Conservation (phyloP, 345 rosid species). For the Gossypium turneri region DNA sequence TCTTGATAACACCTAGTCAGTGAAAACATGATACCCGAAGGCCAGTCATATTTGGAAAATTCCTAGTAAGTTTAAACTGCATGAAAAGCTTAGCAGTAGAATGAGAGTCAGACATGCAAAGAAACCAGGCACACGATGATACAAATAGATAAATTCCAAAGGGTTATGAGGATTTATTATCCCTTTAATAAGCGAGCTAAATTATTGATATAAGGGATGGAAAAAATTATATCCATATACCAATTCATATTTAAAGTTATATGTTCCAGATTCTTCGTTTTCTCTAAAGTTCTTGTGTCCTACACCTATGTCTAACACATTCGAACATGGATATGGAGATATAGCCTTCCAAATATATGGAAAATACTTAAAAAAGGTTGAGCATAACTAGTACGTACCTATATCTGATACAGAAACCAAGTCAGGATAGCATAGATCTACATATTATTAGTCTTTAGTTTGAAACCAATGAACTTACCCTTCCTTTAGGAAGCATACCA, state of each 20-base stretch:
- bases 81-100: background rate
- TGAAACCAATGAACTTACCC: conserved; percentile 48
- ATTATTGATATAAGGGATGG: background rate
- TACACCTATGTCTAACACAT: background rate
- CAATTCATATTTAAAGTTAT: background rate
- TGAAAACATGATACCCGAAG: background rate
- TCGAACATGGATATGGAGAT: background rate
- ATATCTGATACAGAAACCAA: background rate
- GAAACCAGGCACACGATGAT: background rate
- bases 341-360: background rate
- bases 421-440: background rate
- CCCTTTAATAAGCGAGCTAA: background rate
- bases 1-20: background rate
- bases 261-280: background rate
- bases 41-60: background rate
- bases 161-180: background rate
- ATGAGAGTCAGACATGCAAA: background rate
- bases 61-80: background rate
- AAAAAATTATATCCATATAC: background rate
- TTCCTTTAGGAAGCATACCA: conserved; percentile 98
- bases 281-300: background rate
- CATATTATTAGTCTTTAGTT: background rate
- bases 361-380: background rate
- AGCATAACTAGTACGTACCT: background rate
- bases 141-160: background rate